These are phyloP conservation scores for Candida cerambycidarum DNA, from an alignment of 805 yeast species.

Conservation along the genomic window DNA sequence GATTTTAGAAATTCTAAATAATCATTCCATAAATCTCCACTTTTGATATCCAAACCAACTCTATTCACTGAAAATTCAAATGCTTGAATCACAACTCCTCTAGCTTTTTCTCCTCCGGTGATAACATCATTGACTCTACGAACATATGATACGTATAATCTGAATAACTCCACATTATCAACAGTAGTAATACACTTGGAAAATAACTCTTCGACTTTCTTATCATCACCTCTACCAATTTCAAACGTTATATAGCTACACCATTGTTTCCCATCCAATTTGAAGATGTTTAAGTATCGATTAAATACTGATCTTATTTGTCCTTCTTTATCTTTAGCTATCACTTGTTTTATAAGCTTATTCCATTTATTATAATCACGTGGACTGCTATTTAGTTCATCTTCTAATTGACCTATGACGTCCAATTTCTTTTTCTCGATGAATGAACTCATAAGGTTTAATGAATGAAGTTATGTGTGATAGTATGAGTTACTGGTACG, in stretches of 20 bases:
- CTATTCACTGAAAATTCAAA: conserved; percentile 77
- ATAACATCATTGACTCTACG: conserved; percentile 66
- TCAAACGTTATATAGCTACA: conserved; percentile 65
- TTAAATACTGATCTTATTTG: conserved; percentile 60
- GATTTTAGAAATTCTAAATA: conserved; percentile 74
- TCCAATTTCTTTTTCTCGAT: conserved; percentile 36
- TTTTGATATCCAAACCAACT: conserved; percentile 75
- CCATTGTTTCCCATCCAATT: conserved; percentile 67
- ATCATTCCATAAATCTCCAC: conserved; percentile 76
- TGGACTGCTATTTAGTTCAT: conserved; percentile 51
- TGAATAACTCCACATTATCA: conserved; percentile 70
- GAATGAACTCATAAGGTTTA: conserved; percentile 7
- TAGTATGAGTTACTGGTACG: too few relatives aligned
- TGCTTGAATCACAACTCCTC: conserved; percentile 72
- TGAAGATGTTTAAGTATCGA: conserved; percentile 61
- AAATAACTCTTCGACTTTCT: conserved; percentile 65
- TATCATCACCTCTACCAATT: conserved; percentile 61
- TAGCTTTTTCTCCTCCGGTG: conserved; percentile 80
- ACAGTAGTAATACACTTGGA: conserved; percentile 60
- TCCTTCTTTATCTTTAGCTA: conserved; percentile 55
- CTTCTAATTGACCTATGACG: conserved; percentile 59
- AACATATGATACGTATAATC: conserved; percentile 74
- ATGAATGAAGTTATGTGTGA: too few relatives aligned
- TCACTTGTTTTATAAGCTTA: conserved; percentile 49
- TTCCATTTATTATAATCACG: conserved; percentile 58